Conservation (phyloP, 441 rosid species). For the Gossypium laxum region DNA sequence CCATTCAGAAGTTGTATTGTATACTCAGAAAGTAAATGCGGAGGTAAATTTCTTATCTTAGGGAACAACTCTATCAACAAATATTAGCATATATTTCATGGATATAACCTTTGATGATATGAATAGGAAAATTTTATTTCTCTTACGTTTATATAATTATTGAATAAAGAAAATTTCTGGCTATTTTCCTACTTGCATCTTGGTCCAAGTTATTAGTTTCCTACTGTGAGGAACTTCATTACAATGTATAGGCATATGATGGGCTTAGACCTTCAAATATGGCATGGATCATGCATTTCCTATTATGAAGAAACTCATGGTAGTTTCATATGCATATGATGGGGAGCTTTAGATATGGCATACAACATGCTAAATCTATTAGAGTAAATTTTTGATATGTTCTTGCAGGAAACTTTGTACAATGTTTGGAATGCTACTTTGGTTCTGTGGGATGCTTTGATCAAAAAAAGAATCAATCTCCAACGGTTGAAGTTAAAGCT, state of each 20-base stretch:
- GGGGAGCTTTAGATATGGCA: conserved; percentile 6
- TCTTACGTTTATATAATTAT: neutral
- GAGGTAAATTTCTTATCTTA: conserved; percentile 44
- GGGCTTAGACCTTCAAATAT: conserved; percentile 8
- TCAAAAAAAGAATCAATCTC: conserved; percentile 52
- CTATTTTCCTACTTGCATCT: neutral
- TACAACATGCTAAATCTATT: conserved; percentile 4
- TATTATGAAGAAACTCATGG: neutral
- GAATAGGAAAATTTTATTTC: neutral
- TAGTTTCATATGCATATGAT: neutral
- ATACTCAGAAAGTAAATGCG: conserved; percentile 48
- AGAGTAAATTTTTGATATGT: conserved; percentile 12
- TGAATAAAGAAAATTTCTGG: neutral
- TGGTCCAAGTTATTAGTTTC: neutral
- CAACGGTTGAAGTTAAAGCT: conserved; percentile 65
- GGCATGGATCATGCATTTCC: neutral
- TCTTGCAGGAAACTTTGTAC: conserved; percentile 55
- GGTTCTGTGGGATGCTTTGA: conserved; percentile 58
- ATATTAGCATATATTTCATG: neutral
- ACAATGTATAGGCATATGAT: neutral
- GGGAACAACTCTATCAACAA: neutral
- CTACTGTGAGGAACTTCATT: neutral
- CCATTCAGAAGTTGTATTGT: conserved; percentile 55
- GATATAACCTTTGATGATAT: neutral
- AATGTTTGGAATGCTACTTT: conserved; percentile 61